phyloP scores from a whole-genome alignment of 164 flowering plant species.

The Houttuynia cordata region DNA sequence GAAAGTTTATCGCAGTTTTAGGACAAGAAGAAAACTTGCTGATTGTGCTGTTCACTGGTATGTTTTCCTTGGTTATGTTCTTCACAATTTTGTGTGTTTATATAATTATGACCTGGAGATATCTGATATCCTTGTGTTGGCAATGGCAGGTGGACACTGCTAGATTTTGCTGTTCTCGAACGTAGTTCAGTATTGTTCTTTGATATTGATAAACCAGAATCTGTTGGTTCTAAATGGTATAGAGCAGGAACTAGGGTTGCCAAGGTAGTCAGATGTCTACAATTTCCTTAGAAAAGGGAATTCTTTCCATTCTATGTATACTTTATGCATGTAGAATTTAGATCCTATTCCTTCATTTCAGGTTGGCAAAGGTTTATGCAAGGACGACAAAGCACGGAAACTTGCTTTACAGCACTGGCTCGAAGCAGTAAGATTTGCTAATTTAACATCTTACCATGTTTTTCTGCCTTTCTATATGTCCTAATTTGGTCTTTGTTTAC shows the following conservation, averaged over 20 bases:
- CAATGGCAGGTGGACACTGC: conserved; percentile 23
- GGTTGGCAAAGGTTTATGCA: conserved; percentile 94
- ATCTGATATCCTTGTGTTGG: neutral
- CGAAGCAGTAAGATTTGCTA: neutral
- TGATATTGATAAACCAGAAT: conserved; percentile 60
- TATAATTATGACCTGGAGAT: neutral
- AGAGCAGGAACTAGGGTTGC: conserved; percentile 90
- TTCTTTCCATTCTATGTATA: no score
- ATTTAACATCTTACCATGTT: neutral
- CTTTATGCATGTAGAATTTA: no score
- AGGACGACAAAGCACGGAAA: conserved; percentile 77
- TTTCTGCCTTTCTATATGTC: neutral
- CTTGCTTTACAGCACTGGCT: conserved; percentile 40
- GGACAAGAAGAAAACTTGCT: conserved; percentile 82
- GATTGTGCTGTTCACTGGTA: conserved; percentile 96
- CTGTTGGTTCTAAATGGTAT: conserved; percentile 77
- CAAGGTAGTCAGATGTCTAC: conserved; percentile 34
- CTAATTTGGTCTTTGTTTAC: conserved; percentile 1
- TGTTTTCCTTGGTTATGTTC: neutral
- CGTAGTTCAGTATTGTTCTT: conserved; percentile 81
- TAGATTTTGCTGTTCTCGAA: conserved; percentile 88
- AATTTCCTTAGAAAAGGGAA: neutral
- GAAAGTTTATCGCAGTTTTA: conserved; percentile 89
- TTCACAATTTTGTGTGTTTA: neutral
- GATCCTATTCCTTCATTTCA: conserved; percentile 13